Conservation (phyloP, 2,329 filamentous ascomycete genomes). For the Apiospora rasikravindrae region DNA sequence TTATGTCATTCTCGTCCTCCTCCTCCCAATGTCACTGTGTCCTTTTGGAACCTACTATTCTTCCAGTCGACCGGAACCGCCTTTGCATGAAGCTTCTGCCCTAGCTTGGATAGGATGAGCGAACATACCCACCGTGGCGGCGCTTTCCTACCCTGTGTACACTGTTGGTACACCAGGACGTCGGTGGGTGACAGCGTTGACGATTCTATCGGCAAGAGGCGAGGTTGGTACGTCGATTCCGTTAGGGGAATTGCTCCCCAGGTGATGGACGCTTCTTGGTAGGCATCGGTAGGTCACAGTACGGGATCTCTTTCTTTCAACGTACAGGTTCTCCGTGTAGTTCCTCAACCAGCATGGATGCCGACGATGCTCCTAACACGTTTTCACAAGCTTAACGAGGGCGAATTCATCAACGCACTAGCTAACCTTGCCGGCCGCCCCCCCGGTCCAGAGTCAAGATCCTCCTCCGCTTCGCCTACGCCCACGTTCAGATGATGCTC, state of each 20-base stretch:
- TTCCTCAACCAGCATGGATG: no score
- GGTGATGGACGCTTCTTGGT: not conserved
- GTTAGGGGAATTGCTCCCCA: not conserved
- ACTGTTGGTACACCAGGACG: not conserved
- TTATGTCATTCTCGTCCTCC: not conserved
- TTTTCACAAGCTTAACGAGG: not conserved
- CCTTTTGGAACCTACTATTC: no score
- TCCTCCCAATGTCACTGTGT: not conserved
- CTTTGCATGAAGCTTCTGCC: no score
- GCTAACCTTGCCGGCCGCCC: not conserved
- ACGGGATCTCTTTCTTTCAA: not conserved
- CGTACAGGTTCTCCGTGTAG: not conserved
- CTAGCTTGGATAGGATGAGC: no score
- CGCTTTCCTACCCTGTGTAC: no score
- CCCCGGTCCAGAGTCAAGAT: slow-evolving; percentile 60
- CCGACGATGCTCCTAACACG: no score
- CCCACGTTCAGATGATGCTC: slow-evolving; percentile 78
- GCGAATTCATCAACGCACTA: not conserved
- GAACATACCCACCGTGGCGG: no score
- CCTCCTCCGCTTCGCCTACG: slow-evolving; percentile 74
- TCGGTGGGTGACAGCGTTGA: not conserved
- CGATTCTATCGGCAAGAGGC: not conserved
- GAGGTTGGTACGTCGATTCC: not conserved
- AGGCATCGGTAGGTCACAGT: not conserved
- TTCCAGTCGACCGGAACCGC: not conserved